Percentiles rank a stretch among this genome's conserved stretches.
phyloP scores from a whole-genome alignment of 2,329 filamentous ascomycete genomes.

The Clarireedia hainanense region DNA sequence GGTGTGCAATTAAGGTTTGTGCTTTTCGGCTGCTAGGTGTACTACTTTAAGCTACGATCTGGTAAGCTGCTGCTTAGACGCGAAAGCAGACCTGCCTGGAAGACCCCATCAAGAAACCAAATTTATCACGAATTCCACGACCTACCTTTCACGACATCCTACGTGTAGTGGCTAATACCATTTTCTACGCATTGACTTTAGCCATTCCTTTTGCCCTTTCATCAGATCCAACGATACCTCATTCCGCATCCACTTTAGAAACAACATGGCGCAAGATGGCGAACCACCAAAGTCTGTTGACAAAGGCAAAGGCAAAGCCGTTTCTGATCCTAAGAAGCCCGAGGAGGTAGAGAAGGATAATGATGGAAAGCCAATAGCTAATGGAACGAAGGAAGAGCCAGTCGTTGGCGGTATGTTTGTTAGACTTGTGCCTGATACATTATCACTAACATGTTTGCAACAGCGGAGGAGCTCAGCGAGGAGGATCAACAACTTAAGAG shows the following conservation, averaged over 20 bases:
- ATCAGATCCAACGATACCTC: conserved; percentile 2
- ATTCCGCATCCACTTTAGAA: conserved; percentile 14
- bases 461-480: conserved; percentile 83
- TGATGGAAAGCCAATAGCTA: conserved; percentile 61
- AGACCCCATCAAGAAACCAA: conserved; percentile 17
- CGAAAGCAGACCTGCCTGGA: conserved; percentile 11
- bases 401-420: conserved; percentile 33
- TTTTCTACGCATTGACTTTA: conserved; percentile 5
- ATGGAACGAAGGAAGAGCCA: conserved; percentile 69
- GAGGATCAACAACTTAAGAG: conserved; percentile 98
- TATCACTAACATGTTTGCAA: conserved; percentile 31
- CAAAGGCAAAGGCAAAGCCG: conserved; percentile 94
- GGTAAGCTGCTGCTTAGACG: conserved; percentile 10
- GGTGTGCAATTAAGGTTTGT: conserved; percentile 5
- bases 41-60: conserved; percentile 9
- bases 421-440: conserved; percentile 12
- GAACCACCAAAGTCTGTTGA: conserved; percentile 76
- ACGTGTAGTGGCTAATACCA: conserved; percentile 1
- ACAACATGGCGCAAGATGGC: conserved; percentile 86
- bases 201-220: neutral
- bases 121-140: conserved; percentile 25
- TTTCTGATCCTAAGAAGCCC: conserved; percentile 51
- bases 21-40: conserved; percentile 3
- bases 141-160: conserved; percentile 11
- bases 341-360: conserved; percentile 54